Evolutionary conservation across 208 protist genomes (phyloP).

Genomic region (Spongospora subterranea): DNA sequence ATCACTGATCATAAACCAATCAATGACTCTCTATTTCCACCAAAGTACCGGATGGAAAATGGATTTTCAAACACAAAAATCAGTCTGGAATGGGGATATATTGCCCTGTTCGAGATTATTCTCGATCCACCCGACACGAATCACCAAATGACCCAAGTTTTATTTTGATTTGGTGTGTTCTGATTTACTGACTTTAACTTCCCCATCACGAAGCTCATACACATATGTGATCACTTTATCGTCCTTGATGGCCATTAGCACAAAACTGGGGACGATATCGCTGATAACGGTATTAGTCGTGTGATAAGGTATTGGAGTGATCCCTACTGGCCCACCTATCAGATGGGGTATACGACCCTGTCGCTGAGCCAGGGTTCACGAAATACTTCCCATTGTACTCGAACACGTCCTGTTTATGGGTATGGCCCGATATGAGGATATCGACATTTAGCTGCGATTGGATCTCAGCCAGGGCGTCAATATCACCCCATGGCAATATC

Average conservation of each 20-base stretch:
- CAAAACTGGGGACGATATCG: conserved; percentile 62
- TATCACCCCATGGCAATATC: conserved; percentile 91
- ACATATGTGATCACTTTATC: conserved; percentile 66
- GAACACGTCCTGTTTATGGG: conserved; percentile 85
- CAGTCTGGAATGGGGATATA: no score
- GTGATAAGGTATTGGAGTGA: conserved; percentile 3
- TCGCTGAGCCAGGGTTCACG: conserved; percentile 98
- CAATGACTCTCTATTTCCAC: no score
- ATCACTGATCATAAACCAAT: no score
- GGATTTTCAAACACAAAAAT: no score
- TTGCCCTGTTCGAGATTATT: background rate
- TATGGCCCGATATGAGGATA: conserved; percentile 94
- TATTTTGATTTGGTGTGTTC: conserved; percentile 56
- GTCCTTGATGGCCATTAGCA: conserved; percentile 67
- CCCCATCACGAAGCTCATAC: conserved; percentile 63
- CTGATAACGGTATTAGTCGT: background rate
- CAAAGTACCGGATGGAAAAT: background rate
- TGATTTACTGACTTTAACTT: conserved; percentile 54
- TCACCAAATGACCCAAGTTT: no score
- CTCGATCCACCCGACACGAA: no score
- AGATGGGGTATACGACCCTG: conserved; percentile 76
- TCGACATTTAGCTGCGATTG: conserved; percentile 97
- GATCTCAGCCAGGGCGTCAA: conserved; percentile 85
- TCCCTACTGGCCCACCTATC: background rate
- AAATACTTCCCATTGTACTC: conserved; percentile 94